Percentiles rank a stretch among this genome's conserved stretches.
These are phyloP conservation scores for Russula emetica DNA, from an alignment of 768 basidiomycete species.

Conservation along the genomic window DNA sequence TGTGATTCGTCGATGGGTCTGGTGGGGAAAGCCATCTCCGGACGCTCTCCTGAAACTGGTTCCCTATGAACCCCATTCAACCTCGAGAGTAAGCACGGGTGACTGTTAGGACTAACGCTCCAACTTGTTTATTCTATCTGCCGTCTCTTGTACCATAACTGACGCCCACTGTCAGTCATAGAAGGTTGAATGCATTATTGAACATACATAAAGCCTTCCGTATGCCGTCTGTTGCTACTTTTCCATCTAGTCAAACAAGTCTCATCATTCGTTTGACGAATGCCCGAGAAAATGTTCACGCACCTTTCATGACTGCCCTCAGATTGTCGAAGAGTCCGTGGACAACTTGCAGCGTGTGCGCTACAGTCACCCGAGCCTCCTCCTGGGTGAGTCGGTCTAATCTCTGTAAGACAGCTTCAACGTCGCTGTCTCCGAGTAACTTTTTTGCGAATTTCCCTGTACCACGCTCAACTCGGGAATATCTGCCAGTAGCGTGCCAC, in stretches of 20 bases:
- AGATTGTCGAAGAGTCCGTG: neutral
- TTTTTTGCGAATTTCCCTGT: neutral
- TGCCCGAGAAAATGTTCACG: neutral
- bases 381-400: neutral
- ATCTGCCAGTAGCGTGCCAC: neutral
- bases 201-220: neutral
- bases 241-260: neutral
- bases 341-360: neutral
- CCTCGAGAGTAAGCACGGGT: too few relatives aligned
- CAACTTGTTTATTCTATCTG: neutral
- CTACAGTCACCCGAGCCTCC: neutral
- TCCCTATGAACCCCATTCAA: neutral
- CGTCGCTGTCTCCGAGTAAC: neutral
- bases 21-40: neutral
- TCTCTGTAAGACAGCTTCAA: neutral
- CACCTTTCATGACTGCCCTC: neutral
- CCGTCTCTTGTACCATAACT: neutral
- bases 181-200: too few relatives aligned
- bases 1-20: slow-evolving; percentile 3
- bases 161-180: too few relatives aligned
- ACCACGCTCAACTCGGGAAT: neutral
- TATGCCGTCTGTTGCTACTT: neutral
- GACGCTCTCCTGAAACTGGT: neutral
- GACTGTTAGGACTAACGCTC: neutral
- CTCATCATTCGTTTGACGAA: neutral